Evolutionary conservation across 1,284 basidiomycete genomes (phyloP), one percentile per base, ranked within the genome.

Genomic region (Ceratobasidium sp.): DNA sequence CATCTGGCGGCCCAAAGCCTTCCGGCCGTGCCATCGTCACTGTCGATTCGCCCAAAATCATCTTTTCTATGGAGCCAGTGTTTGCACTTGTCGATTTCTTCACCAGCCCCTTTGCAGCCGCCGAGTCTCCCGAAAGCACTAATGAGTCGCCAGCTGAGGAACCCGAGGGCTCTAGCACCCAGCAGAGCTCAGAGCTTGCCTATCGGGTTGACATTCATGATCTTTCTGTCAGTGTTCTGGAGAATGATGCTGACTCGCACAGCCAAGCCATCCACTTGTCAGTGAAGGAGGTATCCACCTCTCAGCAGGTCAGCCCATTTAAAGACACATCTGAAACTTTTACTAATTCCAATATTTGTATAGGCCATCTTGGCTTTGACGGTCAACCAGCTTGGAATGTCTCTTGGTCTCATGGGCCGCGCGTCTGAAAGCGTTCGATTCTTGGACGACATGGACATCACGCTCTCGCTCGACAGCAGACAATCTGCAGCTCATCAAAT

Each of bases 31-130:
- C 91, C 2, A 87, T 99, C 74, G 84, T 98, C 46, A 96, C 95
- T 0, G 85, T 99, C 44, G 98, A 99, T 80, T 95, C 93, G 38
- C 98, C 98, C 5, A 90, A 94, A 78, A 86, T 99, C 77, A 94
- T 99, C 75, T 95, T 99, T 78, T 92, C 98, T 3, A 85, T 98
- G 26, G 96, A 98, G 77, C 97, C 95, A 0, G 86, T 99, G 43
- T 94, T 98, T 78, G 91, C 93, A 0, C 83, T 99, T 41, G 83
- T 96, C 38, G 88, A 91, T 74, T 99, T 98, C 81, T 94, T 97
- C 79, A 86, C 87, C 54, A 90, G 88, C 74, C 87, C 91, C 0
- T 89, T 90, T 77, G 79, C 77, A 4, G 75, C 74, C 21, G 54
- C 78, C 0, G 72, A 32, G 16, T 59, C 64, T 26, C 52, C 30